These are phyloP conservation scores for Venustampulla echinocandica DNA, from an alignment of 495 filamentous ascomycete species.

Conservation along the genomic window DNA sequence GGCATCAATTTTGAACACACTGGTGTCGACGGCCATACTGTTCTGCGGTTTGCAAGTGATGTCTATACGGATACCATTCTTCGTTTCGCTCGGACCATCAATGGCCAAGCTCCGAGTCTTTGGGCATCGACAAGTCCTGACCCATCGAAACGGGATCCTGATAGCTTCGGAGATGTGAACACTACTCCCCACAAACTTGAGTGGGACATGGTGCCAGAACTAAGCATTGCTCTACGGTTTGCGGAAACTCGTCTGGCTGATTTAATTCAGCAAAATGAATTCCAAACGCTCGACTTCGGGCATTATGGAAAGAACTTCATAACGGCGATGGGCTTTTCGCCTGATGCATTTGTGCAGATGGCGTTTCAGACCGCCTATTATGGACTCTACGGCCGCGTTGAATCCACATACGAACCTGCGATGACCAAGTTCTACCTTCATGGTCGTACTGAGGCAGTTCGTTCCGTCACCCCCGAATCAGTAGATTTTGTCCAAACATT, in stretches of 20 bases:
- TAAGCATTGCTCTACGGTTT: slow-evolving; percentile 85
- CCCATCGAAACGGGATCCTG: slow-evolving; percentile 86
- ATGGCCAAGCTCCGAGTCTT: slow-evolving; percentile 81
- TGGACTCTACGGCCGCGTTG: slow-evolving; percentile 86
- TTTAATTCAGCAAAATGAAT: slow-evolving; percentile 93
- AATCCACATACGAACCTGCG: slow-evolving; percentile 93
- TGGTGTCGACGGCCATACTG: slow-evolving; percentile 94
- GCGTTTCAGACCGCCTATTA: slow-evolving; percentile 99
- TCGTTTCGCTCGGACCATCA: slow-evolving; percentile 91
- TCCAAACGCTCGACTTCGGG: slow-evolving; percentile 81
- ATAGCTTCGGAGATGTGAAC: slow-evolving; percentile 87
- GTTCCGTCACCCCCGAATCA: slow-evolving; percentile 72
- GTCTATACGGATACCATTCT: slow-evolving; percentile 98
- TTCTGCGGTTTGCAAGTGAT: slow-evolving; percentile 90
- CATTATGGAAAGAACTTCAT: slow-evolving; percentile 96
- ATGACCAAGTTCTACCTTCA: slow-evolving; percentile 96
- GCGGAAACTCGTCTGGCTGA: slow-evolving; percentile 93
- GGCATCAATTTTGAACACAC: slow-evolving; percentile 99
- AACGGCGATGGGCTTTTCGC: slow-evolving; percentile 91
- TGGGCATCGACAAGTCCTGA: slow-evolving; percentile 91
- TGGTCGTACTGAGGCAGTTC: slow-evolving; percentile 88
- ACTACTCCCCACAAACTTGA: slow-evolving; percentile 94
- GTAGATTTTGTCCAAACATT: slow-evolving; percentile 86
- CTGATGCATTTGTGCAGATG: slow-evolving; percentile 98
- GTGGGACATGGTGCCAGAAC: slow-evolving; percentile 94